A percentile compares a stretch with the other conserved stretches of the same genome.
Evolutionary conservation across 306 rosid species (phyloP).

Genomic region (Castanopsis chinensis): DNA sequence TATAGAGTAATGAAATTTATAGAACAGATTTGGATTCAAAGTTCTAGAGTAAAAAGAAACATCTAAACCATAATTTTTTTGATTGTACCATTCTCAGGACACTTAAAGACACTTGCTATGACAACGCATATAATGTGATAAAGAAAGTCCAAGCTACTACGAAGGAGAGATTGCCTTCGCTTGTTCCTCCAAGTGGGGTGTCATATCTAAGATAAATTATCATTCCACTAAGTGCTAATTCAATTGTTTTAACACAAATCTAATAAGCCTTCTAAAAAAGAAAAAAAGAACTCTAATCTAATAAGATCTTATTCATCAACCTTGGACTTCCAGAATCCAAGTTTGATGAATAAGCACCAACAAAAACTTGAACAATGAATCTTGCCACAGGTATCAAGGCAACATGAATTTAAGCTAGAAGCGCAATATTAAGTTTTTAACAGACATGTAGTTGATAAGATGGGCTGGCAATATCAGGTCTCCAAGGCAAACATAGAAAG

Average conservation of each 20-base stretch:
- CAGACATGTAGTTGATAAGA: not conserved
- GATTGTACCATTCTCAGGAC: slow-evolving; percentile 1
- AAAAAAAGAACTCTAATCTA: not conserved
- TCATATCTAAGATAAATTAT: not conserved
- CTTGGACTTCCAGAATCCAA: not conserved
- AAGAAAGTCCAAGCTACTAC: not conserved
- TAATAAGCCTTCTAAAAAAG: too few relatives aligned
- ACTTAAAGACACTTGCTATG: not conserved
- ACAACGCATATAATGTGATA: not conserved
- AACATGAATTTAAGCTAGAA: not conserved
- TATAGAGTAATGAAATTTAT: not conserved
- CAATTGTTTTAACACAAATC: not conserved
- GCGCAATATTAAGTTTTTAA: not conserved
- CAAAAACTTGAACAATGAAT: not conserved
- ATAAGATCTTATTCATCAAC: not conserved
- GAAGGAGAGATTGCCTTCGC: not conserved
- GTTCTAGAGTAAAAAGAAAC: not conserved
- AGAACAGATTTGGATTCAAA: not conserved
- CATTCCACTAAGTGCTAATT: not conserved
- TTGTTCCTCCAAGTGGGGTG: not conserved
- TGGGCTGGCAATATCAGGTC: not conserved
- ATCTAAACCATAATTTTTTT: not conserved
- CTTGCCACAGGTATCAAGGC: not conserved
- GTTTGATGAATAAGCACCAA: not conserved
- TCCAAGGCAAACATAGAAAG: too few relatives aligned